Percentiles rank a stretch among this genome's conserved stretches.
These are phyloP conservation scores for Microcyclosporella mali DNA, from an alignment of 2,329 filamentous ascomycete genomes.

Conservation along the genomic window DNA sequence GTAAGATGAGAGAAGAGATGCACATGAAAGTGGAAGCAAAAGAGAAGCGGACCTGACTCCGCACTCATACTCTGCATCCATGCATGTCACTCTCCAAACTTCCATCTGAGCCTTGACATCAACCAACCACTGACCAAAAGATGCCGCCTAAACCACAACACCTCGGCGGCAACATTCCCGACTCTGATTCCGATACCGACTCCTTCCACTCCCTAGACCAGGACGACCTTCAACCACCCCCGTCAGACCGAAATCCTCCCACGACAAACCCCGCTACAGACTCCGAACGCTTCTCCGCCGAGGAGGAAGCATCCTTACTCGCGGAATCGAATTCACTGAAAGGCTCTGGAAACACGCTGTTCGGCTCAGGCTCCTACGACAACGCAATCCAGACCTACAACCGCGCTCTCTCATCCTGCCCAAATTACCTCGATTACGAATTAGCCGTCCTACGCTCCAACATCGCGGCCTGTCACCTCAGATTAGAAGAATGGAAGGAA, in stretches of 20 bases:
- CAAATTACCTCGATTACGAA: slow-evolving; percentile 81
- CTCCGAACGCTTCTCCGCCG: slow-evolving; percentile 34
- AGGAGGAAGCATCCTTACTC: slow-evolving; percentile 53
- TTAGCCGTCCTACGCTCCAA: slow-evolving; percentile 83
- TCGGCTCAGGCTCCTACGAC: slow-evolving; percentile 63
- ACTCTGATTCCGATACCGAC: slow-evolving; percentile 26
- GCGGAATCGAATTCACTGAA: slow-evolving; percentile 68
- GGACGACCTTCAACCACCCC: slow-evolving; percentile 16
- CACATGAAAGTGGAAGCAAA: slow-evolving; percentile 1
- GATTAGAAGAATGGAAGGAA: slow-evolving; percentile 77
- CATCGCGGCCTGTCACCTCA: slow-evolving; percentile 81
- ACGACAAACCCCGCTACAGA: slow-evolving; percentile 2
- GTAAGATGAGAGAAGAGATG: not conserved
- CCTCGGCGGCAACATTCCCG: slow-evolving; percentile 10
- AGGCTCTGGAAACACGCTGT: slow-evolving; percentile 70
- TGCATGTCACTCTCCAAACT: slow-evolving; percentile 1
- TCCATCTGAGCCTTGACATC: slow-evolving; percentile 1
- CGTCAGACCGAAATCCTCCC: slow-evolving; percentile 5
- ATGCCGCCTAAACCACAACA: slow-evolving; percentile 4
- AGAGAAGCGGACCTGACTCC: not conserved
- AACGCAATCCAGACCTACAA: slow-evolving; percentile 79
- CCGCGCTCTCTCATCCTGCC: slow-evolving; percentile 69
- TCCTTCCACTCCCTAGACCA: slow-evolving; percentile 30
- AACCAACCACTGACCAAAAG: slow-evolving; percentile 1
- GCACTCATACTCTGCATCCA: no score